Evolutionary conservation across 2,329 filamentous ascomycete species (phyloP), one percentile per base, ranked within the genome.

Genomic region (Cercospora zeina): DNA sequence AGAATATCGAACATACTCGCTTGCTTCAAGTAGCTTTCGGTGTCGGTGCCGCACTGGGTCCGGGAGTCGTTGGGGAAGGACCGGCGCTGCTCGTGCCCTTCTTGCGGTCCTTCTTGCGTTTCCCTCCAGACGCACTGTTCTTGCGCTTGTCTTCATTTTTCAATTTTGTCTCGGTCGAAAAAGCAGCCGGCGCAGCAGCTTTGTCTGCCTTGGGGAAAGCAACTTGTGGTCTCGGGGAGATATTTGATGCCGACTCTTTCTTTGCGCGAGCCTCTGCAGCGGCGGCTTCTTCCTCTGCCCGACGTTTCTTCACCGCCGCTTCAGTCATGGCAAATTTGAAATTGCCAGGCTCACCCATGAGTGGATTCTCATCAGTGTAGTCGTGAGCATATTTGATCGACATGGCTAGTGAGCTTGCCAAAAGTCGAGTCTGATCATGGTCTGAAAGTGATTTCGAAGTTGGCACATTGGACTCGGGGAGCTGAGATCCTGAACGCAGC

Each of bases 291-390:
- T 73, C 70, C 31, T 74, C 74, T 19, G 72, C 73, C 61, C 77
- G 73, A 2, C 75, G 75, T 47, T 78, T 78, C 62, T 78, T 76
- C 8, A 81, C 73, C 8, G 75, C 76, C 34, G 75, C 73, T 27
- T 73, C 74, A 1, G 80, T 79, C 34, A 76, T 75, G 4, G 80
- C 79, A 65, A 87, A 80, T 58, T 85, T 82, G 67, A 88, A 87
- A 4, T 80, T 81, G 31, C 86, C 86, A 0, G 86, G 86, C 70
- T 88, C 86, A 53, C 86, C 86, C 7, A 82, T 77, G 13, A 88
- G 74, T 0, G 86, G 85, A 63, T 83, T 86, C 68, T 87, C 85
- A 71, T 88, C 86, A 77, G 85, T 85, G 74, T 80, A 88, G 65
- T 88, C 85, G 66, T 85, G 80, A 13, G 80, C 83, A 69, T 83